Evolutionary conservation across 345 rosid genomes (phyloP), one percentile per base, ranked within the genome.

Genomic region (Theobroma cacao): DNA sequence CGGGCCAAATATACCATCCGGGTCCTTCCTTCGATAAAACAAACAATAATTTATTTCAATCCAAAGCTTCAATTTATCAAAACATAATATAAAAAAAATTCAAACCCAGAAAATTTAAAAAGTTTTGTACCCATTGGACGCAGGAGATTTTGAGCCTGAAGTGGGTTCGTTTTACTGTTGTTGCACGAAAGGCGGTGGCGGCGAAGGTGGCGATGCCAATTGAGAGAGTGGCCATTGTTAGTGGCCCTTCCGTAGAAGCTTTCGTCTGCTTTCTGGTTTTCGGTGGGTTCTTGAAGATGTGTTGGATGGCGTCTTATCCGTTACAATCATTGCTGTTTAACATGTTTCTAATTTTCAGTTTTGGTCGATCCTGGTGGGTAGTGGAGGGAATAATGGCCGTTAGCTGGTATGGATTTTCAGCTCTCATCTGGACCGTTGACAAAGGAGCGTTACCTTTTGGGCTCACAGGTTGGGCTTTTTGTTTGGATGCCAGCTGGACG

Each of bases 1-100:
- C 0, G 85, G 80, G 55, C 97, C 96, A 12, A 90, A 41, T 55
- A 92, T 2, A 7, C 98, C 98, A 79, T 93, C 94, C 9, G 98
- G 98, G 75, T 95, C 98, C 97, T 93, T 85, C 85, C 83, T 81
- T 77, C 24, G 34, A 31, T 48, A 71, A 14, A 43, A 52, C 3
- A 53, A 72, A 47, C 41, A 33, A 41, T 38, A 41, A 66, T 14
- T 33, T 2, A 33, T 33, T 76, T 59, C 77, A 74, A 15, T 17
- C 50, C 38, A 36, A 58, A 55, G 22, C 33, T 15, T 74, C 65
- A 36, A 55, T n/a, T 40, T 14, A 58, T 56, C 52, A 64, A 53
- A 76, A 24, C 13, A 0, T 33, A 64, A 76, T 4, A 43, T 20
- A 47, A 10, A 8, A 20, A 28, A 70, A 17, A 45, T 33, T 9